A percentile compares a stretch with the other conserved stretches of the same genome.
These are phyloP conservation scores for Clausena lansium DNA, from an alignment of 345 rosid species.

Conservation along the genomic window DNA sequence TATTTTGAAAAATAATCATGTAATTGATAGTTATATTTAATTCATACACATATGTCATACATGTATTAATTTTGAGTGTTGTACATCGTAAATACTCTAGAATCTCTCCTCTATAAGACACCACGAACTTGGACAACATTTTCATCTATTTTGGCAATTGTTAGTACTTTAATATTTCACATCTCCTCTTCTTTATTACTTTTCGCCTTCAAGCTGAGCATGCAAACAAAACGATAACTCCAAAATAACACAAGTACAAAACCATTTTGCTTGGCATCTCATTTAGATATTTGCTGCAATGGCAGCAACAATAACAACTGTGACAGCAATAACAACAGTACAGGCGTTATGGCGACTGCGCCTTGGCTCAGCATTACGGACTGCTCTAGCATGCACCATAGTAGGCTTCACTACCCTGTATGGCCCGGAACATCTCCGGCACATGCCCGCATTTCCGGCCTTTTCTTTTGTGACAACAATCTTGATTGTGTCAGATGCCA, in stretches of 20 bases:
- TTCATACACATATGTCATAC: too few species aligned
- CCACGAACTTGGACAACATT: neutral
- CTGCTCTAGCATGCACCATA: constrained; percentile 59
- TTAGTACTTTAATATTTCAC: neutral
- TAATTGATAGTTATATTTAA: too few species aligned
- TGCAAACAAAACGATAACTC: neutral
- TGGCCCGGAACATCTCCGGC: constrained; percentile 41
- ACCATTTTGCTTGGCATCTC: neutral
- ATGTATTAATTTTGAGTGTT: too few species aligned
- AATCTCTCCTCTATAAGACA: too few species aligned
- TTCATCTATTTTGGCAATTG: neutral
- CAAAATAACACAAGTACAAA: neutral
- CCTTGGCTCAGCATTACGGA: constrained; percentile 50
- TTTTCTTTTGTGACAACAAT: constrained; percentile 69
- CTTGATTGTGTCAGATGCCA: constrained; percentile 67
- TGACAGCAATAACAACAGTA: neutral
- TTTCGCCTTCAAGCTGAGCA: neutral
- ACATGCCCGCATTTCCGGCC: constrained; percentile 49
- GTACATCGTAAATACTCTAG: fast-evolving
- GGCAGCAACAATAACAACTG: neutral
- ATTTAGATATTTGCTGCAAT: neutral
- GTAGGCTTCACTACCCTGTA: constrained; percentile 61
- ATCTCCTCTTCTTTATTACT: neutral
- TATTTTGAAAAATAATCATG: too few species aligned
- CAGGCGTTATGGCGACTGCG: constrained; percentile 31